Evolutionary conservation across 371 early-diverging fungal species (phyloP), one percentile per base, ranked within the genome.

Genomic region (Mucor ambiguus): DNA sequence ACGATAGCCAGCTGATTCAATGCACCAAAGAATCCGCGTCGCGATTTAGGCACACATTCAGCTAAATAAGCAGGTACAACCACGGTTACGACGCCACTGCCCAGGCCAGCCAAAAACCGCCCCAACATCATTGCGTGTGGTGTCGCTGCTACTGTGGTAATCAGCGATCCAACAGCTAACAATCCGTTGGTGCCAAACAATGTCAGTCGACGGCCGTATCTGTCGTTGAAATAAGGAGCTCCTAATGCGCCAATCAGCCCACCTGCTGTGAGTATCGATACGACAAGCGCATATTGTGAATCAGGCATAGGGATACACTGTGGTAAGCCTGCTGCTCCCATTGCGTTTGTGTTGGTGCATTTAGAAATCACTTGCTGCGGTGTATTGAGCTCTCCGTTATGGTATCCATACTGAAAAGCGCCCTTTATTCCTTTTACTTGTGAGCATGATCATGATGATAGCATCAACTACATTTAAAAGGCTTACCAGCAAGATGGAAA

Each of bases 1-100:
- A 96, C 93, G 56, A 96, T 87, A 14, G 91, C 88, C 48, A 96
- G 67, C 74, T 96, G 96, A 76, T 94, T 95, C 58, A 92, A 78
- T n/a, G 90, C 80, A 29, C 92, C 92, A 58, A 93, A 85, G 24
- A 87, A 79, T 2, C 98, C 98, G 7, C 96, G 85, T 20, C 76
- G 74, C 4, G 81, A 74, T 22, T 82, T 74, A 0, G 97, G 93
- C 14, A 95, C 89, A 55, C 98, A 87, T 69, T 96, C 95, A 10
- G 90, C 82, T 44, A 98, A 78, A 71, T 96, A 98, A 49, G 90
- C 78, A 10, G 98, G 96, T 0, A 94, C 92, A 28, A 92, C 88
- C 29, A 93, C 95, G 6, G 94, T 90, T 2, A 90, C 88, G 5
- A 88, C 79, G 4, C 98, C 98, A 38, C 87, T 84, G 6, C 92